phyloP scores from a whole-genome alignment of 768 basidiomycete species.

The Tricholomella constricta region DNA sequence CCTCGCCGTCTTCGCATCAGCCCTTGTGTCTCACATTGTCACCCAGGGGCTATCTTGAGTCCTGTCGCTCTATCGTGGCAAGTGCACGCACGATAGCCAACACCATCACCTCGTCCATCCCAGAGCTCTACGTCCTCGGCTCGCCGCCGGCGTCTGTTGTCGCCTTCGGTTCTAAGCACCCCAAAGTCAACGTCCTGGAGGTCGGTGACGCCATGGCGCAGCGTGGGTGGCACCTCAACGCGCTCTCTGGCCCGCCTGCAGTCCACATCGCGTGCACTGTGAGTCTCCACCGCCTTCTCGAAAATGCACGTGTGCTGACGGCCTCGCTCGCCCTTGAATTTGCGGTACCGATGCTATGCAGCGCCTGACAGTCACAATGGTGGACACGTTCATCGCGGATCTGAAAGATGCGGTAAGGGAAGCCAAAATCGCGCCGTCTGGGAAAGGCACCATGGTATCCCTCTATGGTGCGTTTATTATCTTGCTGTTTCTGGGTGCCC shows the following conservation, averaged over 20 bases:
- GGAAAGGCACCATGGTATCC: conserved; percentile 87
- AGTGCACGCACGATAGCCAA: conserved; percentile 71
- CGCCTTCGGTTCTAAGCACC: conserved; percentile 75
- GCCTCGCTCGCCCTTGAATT: conserved; percentile 4
- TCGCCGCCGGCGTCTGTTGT: conserved; percentile 89
- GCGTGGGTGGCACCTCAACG: conserved; percentile 92
- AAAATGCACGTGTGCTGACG: neutral
- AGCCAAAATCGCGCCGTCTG: conserved; percentile 63
- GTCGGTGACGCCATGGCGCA: conserved; percentile 89
- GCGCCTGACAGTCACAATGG: conserved; percentile 76
- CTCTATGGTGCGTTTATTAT: conserved; percentile 88
- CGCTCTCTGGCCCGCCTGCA: conserved; percentile 72
- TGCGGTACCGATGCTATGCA: conserved; percentile 34
- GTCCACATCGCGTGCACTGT: conserved; percentile 96
- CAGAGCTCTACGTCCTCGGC: conserved; percentile 87
- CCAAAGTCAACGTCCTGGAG: conserved; percentile 72
- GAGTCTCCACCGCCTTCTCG: conserved; percentile 26
- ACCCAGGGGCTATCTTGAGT: conserved; percentile 82
- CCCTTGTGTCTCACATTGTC: conserved; percentile 5
- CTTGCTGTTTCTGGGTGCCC: too few species aligned
- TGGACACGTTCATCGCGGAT: conserved; percentile 82
- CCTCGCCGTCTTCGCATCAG: neutral
- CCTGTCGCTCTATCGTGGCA: conserved; percentile 81
- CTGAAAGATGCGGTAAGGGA: conserved; percentile 76
- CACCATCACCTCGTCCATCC: conserved; percentile 65